Percentiles rank a stretch among this genome's conserved stretches.
Conservation (phyloP, 2,329 filamentous ascomycete genomes). For the Penicillium sp. region DNA sequence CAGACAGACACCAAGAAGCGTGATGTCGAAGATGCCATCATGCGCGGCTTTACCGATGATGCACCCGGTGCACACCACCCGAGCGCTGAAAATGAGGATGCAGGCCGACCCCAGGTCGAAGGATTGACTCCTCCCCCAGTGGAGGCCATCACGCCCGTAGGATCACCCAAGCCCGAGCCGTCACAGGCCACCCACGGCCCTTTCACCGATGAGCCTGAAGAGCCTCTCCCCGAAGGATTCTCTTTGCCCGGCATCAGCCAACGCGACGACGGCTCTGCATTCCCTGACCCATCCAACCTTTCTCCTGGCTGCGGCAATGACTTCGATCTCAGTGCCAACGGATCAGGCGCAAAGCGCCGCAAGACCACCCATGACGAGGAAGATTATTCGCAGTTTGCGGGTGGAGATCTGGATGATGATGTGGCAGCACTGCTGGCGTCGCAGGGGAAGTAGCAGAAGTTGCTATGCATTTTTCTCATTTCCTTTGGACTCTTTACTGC, state of each 20-base stretch:
- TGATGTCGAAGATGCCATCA: constrained; percentile 87
- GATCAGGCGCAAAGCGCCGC: constrained; percentile 46
- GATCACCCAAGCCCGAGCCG: constrained; percentile 43
- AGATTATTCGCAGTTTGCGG: constrained; percentile 47
- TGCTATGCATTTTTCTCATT: background rate
- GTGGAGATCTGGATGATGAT: constrained; percentile 60
- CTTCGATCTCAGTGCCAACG: constrained; percentile 27
- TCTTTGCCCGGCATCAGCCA: constrained; percentile 22
- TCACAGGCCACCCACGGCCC: constrained; percentile 33
- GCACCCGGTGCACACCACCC: constrained; percentile 47
- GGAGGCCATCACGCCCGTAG: constrained; percentile 54
- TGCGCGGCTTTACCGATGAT: constrained; percentile 70
- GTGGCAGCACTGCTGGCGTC: constrained; percentile 58
- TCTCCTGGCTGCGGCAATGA: constrained; percentile 21
- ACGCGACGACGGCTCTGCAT: constrained; percentile 13
- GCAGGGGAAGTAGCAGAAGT: constrained; percentile 33
- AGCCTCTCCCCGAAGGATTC: constrained; percentile 13
- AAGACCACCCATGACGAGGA: constrained; percentile 48
- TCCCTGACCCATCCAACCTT: constrained; percentile 21
- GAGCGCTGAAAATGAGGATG: constrained; percentile 30
- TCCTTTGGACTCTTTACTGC: background rate
- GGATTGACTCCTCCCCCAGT: constrained; percentile 77
- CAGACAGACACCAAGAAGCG: constrained; percentile 79
- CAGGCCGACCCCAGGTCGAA: constrained; percentile 73
- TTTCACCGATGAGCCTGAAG: constrained; percentile 18